Evolutionary conservation across 2,329 filamentous ascomycete genomes (phyloP).

Genomic region (Lecanosticta acicola): DNA sequence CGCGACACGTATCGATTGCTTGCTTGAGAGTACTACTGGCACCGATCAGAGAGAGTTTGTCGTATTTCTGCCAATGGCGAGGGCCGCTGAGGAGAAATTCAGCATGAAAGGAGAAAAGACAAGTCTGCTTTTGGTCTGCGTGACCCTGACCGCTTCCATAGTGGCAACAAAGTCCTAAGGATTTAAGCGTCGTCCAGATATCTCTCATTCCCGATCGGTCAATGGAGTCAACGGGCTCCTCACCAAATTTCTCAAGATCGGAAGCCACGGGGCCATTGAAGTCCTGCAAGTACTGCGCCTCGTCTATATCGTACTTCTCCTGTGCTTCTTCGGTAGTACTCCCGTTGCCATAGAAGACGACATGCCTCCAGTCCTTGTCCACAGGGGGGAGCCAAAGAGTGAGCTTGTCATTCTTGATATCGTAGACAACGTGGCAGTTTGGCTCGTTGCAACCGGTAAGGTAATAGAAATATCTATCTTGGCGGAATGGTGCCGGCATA

Average conservation of each 20-base stretch:
- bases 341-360: slow-evolving; percentile 91
- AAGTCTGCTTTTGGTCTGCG: too few species aligned
- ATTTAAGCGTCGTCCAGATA: too few species aligned
- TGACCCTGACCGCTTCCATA: too few species aligned
- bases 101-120: too few species aligned
- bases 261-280: too few species aligned
- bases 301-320: slow-evolving; percentile 71
- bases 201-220: too few species aligned
- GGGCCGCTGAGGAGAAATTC: too few species aligned
- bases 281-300: slow-evolving; percentile 56
- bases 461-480: slow-evolving; percentile 81
- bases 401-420: slow-evolving; percentile 65
- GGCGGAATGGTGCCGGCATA: slow-evolving; percentile 74
- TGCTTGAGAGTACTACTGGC: neutral
- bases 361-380: slow-evolving; percentile 63
- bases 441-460: slow-evolving; percentile 77
- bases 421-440: slow-evolving; percentile 76
- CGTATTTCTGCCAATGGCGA: too few species aligned
- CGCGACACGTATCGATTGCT: slow-evolving; percentile 73
- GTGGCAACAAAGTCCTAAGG: too few species aligned
- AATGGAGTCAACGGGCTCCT: neutral
- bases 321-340: slow-evolving; percentile 70
- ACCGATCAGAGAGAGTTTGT: neutral
- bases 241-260: slow-evolving; percentile 28
- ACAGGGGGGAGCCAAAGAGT: slow-evolving; percentile 88